A percentile compares a stretch with the other conserved stretches of the same genome.
Conservation (phyloP, 2,329 filamentous ascomycete species). For the Aquanectria penicillioides region DNA sequence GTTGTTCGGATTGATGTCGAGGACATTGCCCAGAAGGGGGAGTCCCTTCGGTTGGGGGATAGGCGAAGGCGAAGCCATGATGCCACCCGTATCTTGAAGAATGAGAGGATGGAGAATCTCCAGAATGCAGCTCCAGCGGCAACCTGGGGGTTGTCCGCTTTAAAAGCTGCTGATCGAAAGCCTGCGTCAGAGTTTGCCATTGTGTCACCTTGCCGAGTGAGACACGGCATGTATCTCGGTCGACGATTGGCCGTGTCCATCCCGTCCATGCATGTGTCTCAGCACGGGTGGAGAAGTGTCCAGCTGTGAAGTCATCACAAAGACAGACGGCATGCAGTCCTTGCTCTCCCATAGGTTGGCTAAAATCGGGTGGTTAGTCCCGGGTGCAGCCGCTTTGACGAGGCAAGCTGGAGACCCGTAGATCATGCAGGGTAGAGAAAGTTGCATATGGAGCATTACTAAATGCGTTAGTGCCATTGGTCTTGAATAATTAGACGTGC, state of each 20-base stretch:
- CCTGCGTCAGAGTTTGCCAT: constrained; percentile 13
- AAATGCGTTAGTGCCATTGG: constrained; percentile 18
- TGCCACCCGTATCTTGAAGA: not conserved
- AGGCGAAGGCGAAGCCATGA: constrained; percentile 44
- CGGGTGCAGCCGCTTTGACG: constrained; percentile 16
- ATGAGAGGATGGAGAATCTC: not conserved
- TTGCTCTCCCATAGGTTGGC: constrained; percentile 1
- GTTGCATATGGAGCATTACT: constrained; percentile 14
- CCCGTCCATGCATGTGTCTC: constrained; percentile 16
- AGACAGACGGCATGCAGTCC: constrained; percentile 4
- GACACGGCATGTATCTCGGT: constrained; percentile 12
- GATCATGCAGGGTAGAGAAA: constrained; percentile 12
- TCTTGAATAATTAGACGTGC: not conserved
- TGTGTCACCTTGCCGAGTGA: constrained; percentile 14
- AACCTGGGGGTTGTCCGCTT: constrained; percentile 13
- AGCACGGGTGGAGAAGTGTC: constrained; percentile 7
- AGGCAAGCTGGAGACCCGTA: constrained; percentile 8
- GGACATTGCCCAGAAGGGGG: constrained; percentile 51
- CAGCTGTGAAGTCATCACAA: constrained; percentile 13
- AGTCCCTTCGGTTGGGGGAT: constrained; percentile 49
- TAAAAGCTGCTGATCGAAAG: not conserved
- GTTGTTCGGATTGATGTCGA: constrained; percentile 48
- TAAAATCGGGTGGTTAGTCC: not conserved
- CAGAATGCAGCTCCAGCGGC: not conserved
- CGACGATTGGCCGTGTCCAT: constrained; percentile 6